phyloP scores from a whole-genome alignment of 371 early-diverging fungal genomes.

The Mucor plumbeus region DNA sequence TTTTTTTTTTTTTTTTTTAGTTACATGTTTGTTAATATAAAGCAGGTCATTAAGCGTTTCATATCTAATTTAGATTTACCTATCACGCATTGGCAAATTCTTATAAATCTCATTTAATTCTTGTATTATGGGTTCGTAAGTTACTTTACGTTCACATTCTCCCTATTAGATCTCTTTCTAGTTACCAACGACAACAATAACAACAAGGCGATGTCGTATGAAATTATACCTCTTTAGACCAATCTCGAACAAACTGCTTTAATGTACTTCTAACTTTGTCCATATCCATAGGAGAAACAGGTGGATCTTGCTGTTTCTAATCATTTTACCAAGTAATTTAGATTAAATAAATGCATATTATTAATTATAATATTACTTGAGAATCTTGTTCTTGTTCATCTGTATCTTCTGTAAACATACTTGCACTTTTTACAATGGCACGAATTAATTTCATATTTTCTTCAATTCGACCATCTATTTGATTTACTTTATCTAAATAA shows the following conservation, averaged over 20 bases:
- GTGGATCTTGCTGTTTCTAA: slow-evolving; percentile 27
- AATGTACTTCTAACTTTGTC: slow-evolving; percentile 89
- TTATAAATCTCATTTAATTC: slow-evolving; percentile 66
- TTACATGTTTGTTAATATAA: not conserved
- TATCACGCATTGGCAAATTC: slow-evolving; percentile 45
- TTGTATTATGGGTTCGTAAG: slow-evolving; percentile 83
- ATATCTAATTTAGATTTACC: slow-evolving; percentile 30
- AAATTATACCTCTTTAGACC: slow-evolving; percentile 58
- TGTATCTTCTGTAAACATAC: slow-evolving; percentile 31
- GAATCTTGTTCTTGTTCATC: slow-evolving; percentile 8
- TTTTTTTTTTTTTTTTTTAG: slow-evolving; percentile 21
- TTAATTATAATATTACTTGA: not conserved
- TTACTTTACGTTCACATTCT: slow-evolving; percentile 73
- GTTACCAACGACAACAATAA: too few species aligned
- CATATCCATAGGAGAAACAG: slow-evolving; percentile 75
- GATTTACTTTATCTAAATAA: slow-evolving; percentile 55
- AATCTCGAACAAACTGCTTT: slow-evolving; percentile 93
- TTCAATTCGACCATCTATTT: slow-evolving; percentile 52
- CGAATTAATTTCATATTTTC: slow-evolving; percentile 52
- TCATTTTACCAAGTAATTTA: too few species aligned
- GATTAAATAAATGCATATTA: not conserved
- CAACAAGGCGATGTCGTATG: not conserved
- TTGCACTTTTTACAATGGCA: slow-evolving; percentile 49
- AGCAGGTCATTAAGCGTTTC: slow-evolving; percentile 5
- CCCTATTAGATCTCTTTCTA: slow-evolving; percentile 54